Base-by-base conservation (phyloP, 352 stramenopile species). In the Peronospora belbahrii region DNA sequence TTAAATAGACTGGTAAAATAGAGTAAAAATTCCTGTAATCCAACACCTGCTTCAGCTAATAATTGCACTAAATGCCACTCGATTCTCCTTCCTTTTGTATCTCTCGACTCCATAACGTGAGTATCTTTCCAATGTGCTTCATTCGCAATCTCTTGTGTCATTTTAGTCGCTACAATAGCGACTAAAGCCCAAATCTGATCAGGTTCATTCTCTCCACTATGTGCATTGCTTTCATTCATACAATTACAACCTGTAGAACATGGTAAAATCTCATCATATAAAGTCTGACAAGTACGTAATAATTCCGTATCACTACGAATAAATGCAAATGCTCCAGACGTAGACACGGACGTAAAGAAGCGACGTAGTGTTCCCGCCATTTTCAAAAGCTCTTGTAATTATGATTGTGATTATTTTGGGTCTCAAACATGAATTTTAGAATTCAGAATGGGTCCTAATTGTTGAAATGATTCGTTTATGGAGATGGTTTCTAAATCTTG, bases 1-100 rank as follows among this genome's bases (percentile, higher is more conserved):
- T 91, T 82, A 42, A 91, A 91, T 22, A 91, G 70, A 52, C 74
- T 85, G 40, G 79, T 80, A 15, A 90, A 65, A 38, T 80, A 70
- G 19, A 78, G 61, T 31, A 94, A 43, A 41, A 94, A 90, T 32
- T 65, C 60, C 20, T 64, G 64, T 18, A 91, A 52, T 22, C 61
- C 67, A 34, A 91, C 74, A 25, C 79, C 64, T 6, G 70, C 62
- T 19, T 84, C 67, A 0, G 53, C 55, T 42, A 84, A 44, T 19
- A 77, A 41, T 36, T 71, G 32, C 17, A 75, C 52, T 3, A 83
- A 39, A 38, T 77, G 25, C 63, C 63, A 73, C 8, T 52, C 11
- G n/a, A 56, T 0, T 11, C 8, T 11, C 17, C 17, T 6, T 10
- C 6, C 33, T n/a, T 39, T 6, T 18, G 19, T n/a, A 31, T 31